These are phyloP conservation scores for Stromatinia cepivora DNA, from an alignment of 2,329 filamentous ascomycete species.

Conservation along the genomic window DNA sequence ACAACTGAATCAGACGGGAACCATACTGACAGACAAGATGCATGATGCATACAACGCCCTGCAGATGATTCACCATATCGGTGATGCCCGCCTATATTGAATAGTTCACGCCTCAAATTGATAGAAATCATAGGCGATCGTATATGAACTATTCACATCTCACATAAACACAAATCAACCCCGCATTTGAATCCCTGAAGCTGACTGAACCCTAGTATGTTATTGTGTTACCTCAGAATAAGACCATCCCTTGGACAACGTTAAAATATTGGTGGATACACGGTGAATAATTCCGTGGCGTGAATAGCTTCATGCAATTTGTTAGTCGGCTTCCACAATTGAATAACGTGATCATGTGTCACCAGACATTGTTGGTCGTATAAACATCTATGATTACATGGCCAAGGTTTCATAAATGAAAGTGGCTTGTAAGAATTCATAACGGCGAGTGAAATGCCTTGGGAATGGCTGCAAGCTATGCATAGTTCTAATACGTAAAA, in stretches of 20 bases:
- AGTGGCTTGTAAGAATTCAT: conserved; percentile 6
- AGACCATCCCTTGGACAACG: neutral
- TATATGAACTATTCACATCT: conserved; percentile 12
- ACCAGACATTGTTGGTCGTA: neutral
- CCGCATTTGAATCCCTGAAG: conserved; percentile 17
- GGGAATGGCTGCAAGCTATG: neutral
- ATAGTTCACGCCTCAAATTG: neutral
- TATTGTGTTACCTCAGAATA: neutral
- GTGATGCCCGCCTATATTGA: conserved; percentile 1
- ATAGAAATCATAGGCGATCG: neutral
- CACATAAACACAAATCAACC: neutral
- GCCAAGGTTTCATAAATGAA: conserved; percentile 8
- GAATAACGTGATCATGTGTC: conserved; percentile 13
- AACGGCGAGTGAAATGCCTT: neutral
- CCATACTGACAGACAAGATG: neutral
- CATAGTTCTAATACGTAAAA: neutral
- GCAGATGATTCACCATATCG: conserved; percentile 9
- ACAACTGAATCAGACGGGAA: conserved; percentile 2
- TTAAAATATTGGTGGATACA: neutral
- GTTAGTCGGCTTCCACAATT: neutral
- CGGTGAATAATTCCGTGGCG: neutral
- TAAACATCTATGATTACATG: conserved; percentile 1
- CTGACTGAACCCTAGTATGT: conserved; percentile 5
- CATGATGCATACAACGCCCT: conserved; percentile 1
- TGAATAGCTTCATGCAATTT: conserved; percentile 10